Evolutionary conservation across 306 rosid genomes (phyloP).

Genomic region (Corylus americana): DNA sequence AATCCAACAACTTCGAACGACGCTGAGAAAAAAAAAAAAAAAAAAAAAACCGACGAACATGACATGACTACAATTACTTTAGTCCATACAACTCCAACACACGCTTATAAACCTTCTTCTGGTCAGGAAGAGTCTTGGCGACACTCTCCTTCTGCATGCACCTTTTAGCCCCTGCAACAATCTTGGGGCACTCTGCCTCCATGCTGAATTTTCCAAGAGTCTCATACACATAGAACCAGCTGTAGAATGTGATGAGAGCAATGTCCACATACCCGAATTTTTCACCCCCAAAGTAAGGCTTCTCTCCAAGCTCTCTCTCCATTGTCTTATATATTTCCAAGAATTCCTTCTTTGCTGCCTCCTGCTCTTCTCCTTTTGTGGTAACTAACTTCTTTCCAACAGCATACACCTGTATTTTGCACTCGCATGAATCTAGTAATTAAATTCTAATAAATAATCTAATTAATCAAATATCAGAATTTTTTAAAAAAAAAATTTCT

Average conservation of each 20-base stretch:
- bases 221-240: conserved; percentile 48
- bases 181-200: conserved; percentile 43
- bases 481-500: no score
- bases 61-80: no score
- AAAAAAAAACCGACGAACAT: no score
- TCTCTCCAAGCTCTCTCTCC: conserved; percentile 43
- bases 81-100: not conserved
- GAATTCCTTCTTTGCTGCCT: conserved; percentile 37
- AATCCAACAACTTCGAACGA: no score
- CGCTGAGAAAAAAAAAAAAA: no score
- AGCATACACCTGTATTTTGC: conserved; percentile 25
- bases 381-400: conserved; percentile 21
- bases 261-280: conserved; percentile 51
- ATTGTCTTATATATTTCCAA: conserved; percentile 35
- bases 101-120: conserved; percentile 31
- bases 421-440: no score
- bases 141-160: conserved; percentile 42
- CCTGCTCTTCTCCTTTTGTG: conserved; percentile 25
- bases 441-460: no score
- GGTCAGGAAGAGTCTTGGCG: conserved; percentile 34
- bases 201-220: conserved; percentile 31
- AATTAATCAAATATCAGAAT: no score
- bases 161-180: conserved; percentile 41
- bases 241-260: conserved; percentile 39
- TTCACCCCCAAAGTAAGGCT: conserved; percentile 50